Base-by-base conservation (phyloP, 139 green algal genomes). In the Pleodorina starrii region DNA sequence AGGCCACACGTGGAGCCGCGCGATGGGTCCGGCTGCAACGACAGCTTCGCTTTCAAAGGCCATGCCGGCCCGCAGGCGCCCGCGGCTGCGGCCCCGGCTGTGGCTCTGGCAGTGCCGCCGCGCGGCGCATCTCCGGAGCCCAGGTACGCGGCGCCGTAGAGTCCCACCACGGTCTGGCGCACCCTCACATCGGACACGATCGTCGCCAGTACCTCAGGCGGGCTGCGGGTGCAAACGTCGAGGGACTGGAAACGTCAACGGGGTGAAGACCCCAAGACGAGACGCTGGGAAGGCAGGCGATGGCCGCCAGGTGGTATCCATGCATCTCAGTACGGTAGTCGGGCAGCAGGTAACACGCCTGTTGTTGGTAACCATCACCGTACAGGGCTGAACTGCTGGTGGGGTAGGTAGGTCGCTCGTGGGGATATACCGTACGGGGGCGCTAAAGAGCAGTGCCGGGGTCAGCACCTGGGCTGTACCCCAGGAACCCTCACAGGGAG, bases 71-170 rank as follows among this genome's bases (percentile, higher is more conserved):
- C n/a, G n/a, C n/a, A n/a, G n/a, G n/a, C n/a, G n/a, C 69, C 25
- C 69, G 10, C 40, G 32, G 40, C 72, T 21, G 69, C 27, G 35
- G 40, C 72, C 7, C 21, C 72, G 2, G 40, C 72, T 57, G 36
- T 25, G 69, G 69, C 3, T 69, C 57, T 69, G 11, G 32, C 69
- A 48, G 69, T 32, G 35, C 2, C 35, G 40, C 23, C 42, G 72
- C 35, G 63, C 63, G 29, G 63, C 63, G 14, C 54, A 66, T 66
- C 29, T 2, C 25, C 54, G 7, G 54, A 66, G 54, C 43, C 72
- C 6, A 80, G 72, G 72, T 40, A 51, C 25, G 50, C 50, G 1
- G 77, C 77, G 32, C 77, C 77, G 32, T 84, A 84, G 16, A 84
- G 0, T 17, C 48, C 77, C 32, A 84, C 77, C 36, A 84, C 17